phyloP scores from a whole-genome alignment of 345 rosid genomes.

The Noccaea bulbosa region DNA sequence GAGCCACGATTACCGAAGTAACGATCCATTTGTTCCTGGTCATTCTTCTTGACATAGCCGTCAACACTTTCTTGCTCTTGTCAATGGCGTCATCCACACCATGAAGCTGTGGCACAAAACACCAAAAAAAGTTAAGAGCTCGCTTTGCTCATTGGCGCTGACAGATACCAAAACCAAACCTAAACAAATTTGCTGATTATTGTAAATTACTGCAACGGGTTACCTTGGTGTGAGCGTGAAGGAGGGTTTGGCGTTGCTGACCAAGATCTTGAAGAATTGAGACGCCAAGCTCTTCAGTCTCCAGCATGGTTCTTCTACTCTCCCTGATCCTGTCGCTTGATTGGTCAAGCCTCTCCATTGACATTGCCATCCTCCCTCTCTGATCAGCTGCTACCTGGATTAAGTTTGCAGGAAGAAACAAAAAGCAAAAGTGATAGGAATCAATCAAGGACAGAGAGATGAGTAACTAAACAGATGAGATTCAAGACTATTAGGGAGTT shows the following conservation, averaged over 20 bases:
- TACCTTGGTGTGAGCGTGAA: conserved; percentile 82
- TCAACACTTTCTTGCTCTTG: conserved; percentile 80
- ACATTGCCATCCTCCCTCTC: conserved; percentile 72
- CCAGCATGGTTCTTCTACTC: conserved; percentile 84
- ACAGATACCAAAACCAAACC: conserved; percentile 11
- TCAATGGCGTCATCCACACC: conserved; percentile 88
- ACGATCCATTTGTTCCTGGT: conserved; percentile 79
- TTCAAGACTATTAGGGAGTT: neutral
- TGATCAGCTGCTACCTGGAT: conserved; percentile 76
- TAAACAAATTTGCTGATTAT: neutral
- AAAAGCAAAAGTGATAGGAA: neutral
- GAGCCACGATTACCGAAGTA: conserved; percentile 62
- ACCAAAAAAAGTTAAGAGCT: neutral
- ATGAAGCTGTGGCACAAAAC: conserved; percentile 55
- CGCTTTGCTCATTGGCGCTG: neutral
- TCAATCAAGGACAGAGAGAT: neutral
- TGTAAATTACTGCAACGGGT: neutral
- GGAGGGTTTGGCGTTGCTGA: conserved; percentile 87
- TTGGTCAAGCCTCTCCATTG: conserved; percentile 77
- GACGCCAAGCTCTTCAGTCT: conserved; percentile 89
- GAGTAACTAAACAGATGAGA: neutral
- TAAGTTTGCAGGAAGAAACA: neutral
- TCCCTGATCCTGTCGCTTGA: conserved; percentile 80
- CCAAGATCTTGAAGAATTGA: conserved; percentile 86
- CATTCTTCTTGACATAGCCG: conserved; percentile 75